Evolutionary conservation across 805 yeast genomes (phyloP), one percentile per base, ranked within the genome.

Genomic region (Metschnikowia santaceciliae): DNA sequence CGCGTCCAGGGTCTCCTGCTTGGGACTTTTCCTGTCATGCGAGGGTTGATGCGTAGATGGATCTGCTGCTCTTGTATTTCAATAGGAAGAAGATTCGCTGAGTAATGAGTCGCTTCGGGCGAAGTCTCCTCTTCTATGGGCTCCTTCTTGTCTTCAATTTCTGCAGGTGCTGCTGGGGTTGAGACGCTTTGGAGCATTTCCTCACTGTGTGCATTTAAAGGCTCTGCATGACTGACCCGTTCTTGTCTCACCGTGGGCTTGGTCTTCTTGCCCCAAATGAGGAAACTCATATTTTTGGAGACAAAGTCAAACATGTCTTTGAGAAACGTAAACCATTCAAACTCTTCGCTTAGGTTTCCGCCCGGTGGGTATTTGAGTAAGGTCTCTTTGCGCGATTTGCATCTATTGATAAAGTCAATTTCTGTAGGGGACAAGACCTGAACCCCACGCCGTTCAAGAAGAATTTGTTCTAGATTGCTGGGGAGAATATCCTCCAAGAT

Each of bases 311-410:
- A 78, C 45, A 94, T 64, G 54, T 88, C 94, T 58, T 83, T 84
- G 56, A 92, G 74, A 63, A 91, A 92, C 51, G 82, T 79, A 54
- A 86, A 77, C 97, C 97, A 92, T 58, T 85, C 91, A 67, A 90
- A 92, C 55, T 81, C 84, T 56, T 82, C 84, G 57, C 83, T 74
- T 42, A 92, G 72, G 19, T 74, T 77, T 23, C 77, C 76, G 34
- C 77, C 79, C 32, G 76, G 70, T 3, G 72, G 65, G 51, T 72
- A 73, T 38, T 71, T 74, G 54, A 78, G 60, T 36, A 92, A 70
- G 39, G 79, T 78, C 26, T 82, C 85, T 55, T 84, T 83, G 46
- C 99, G 77, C 4, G 85, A 75, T 47, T 77, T 76, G 66, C 97
- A 88, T 49, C 94, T 76, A 19, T 77, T 79, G 3, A 90, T 72